Conservation (phyloP, 345 rosid genomes). For the Zanthoxylum bungeanum region DNA sequence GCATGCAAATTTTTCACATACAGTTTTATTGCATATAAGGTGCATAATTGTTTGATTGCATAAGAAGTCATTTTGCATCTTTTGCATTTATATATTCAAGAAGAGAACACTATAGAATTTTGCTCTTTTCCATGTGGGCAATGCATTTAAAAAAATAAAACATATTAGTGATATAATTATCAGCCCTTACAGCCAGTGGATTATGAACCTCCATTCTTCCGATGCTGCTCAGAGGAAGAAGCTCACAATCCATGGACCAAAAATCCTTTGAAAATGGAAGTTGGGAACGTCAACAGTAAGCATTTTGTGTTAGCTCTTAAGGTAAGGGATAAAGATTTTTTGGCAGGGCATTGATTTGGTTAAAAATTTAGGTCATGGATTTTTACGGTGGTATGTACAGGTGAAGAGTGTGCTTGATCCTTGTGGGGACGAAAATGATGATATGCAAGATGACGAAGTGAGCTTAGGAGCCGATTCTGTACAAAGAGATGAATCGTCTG, state of each 20-base stretch:
- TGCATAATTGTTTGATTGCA: background rate
- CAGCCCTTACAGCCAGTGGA: slow-evolving; percentile 66
- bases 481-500: slow-evolving; percentile 56
- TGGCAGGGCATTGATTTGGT: slow-evolving; percentile 9
- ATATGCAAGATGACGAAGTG: slow-evolving; percentile 64
- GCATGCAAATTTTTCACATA: no score
- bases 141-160: background rate
- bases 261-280: slow-evolving; percentile 89
- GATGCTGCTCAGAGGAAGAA: slow-evolving; percentile 80
- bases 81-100: slow-evolving; percentile 5
- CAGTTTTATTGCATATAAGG: background rate
- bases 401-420: slow-evolving; percentile 99
- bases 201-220: slow-evolving; percentile 96
- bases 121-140: background rate
- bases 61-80: slow-evolving; percentile 5
- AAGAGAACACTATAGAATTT: background rate
- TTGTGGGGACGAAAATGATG: slow-evolving; percentile 84
- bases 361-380: slow-evolving; percentile 1
- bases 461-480: slow-evolving; percentile 64
- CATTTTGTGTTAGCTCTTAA: slow-evolving; percentile 85
- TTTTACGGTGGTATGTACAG: slow-evolving; percentile 35
- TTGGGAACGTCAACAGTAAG: slow-evolving; percentile 96
- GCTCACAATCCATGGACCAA: slow-evolving; percentile 78
- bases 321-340: slow-evolving; percentile 35
- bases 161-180: background rate